A percentile compares a stretch with the other conserved stretches of the same genome.
phyloP scores from a whole-genome alignment of 139 green algal genomes.

The Pleodorina starrii region DNA sequence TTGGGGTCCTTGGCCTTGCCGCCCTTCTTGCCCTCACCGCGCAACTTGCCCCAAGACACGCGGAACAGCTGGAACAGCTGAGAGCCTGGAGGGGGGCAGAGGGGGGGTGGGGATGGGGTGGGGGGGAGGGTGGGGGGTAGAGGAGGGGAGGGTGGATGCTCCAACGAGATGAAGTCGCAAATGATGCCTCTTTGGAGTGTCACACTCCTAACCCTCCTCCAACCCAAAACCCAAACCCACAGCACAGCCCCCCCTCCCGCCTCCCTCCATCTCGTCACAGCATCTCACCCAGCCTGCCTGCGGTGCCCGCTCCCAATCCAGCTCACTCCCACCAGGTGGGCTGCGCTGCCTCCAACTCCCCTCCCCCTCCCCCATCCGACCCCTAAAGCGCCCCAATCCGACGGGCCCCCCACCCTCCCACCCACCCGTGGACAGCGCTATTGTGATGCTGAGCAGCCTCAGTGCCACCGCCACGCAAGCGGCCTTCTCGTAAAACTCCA shows the following conservation, averaged over 20 bases:
- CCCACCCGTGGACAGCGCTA: constrained; percentile 46
- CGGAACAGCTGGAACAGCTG: constrained; percentile 46
- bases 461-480: constrained; percentile 46
- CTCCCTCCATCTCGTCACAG: no score
- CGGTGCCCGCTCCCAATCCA: no score
- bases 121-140: neutral
- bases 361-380: neutral
- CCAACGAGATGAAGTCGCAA: neutral
- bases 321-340: neutral
- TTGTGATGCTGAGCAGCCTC: constrained; percentile 42
- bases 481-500: constrained; percentile 67
- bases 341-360: neutral
- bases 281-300: no score
- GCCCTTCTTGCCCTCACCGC: constrained; percentile 53
- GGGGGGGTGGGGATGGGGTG: neutral
- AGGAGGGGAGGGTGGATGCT: neutral
- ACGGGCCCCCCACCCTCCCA: neutral
- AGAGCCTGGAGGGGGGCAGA: constrained; percentile 16
- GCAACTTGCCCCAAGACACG: constrained; percentile 33
- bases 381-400: no score
- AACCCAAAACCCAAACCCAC: no score
- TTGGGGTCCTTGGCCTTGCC: constrained; percentile 40
- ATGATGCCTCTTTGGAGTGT: no score
- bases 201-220: no score
- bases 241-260: no score